These are phyloP conservation scores for Alternaria solani DNA, from an alignment of 2,329 filamentous ascomycete species.

Conservation along the genomic window DNA sequence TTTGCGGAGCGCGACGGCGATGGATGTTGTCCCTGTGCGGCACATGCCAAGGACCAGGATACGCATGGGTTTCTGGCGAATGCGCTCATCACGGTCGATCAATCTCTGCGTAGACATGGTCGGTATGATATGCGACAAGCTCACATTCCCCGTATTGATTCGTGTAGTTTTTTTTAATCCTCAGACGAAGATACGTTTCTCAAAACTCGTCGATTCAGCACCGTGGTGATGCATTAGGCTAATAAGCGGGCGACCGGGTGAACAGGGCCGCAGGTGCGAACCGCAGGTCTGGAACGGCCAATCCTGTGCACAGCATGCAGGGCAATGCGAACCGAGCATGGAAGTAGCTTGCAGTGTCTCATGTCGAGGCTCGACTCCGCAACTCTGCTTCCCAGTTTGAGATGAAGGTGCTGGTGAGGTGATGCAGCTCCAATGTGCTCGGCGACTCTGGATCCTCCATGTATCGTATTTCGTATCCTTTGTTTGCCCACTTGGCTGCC, in stretches of 20 bases:
- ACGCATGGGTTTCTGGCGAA: constrained; percentile 74
- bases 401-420: constrained; percentile 41
- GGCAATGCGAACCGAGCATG: not conserved
- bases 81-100: constrained; percentile 71
- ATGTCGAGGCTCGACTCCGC: constrained; percentile 14
- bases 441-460: constrained; percentile 41
- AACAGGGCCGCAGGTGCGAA: constrained; percentile 31
- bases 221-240: constrained; percentile 32
- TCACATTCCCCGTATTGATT: not conserved
- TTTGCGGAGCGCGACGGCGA: constrained; percentile 54
- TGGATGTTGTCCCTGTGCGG: constrained; percentile 72
- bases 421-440: constrained; percentile 40
- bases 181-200: constrained; percentile 11
- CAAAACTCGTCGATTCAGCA: constrained; percentile 8
- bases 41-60: constrained; percentile 74
- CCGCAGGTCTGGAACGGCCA: constrained; percentile 16
- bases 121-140: not conserved
- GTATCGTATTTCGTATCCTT: constrained; percentile 38
- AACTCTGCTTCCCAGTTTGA: constrained; percentile 41
- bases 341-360: not conserved
- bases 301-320: not conserved
- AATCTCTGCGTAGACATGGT: constrained; percentile 22
- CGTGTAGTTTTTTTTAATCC: not conserved
- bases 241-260: constrained; percentile 28
- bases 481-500: constrained; percentile 43